Percentiles rank a stretch among this genome's conserved stretches.
Evolutionary conservation across 768 basidiomycete genomes (phyloP).

Genomic region (Suillus occidentalis): DNA sequence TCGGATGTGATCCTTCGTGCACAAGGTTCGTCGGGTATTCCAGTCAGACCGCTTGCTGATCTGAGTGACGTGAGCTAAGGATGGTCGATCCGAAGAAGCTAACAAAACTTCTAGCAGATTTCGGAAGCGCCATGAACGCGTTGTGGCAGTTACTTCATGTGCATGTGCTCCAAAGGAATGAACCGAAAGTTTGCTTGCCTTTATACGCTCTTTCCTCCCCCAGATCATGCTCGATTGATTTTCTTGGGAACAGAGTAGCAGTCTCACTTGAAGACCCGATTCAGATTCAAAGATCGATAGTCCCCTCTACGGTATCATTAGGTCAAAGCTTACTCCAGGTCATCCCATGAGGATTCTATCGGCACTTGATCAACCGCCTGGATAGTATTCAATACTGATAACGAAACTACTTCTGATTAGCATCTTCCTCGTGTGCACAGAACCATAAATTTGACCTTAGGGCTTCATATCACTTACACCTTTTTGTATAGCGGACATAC

Average conservation of each 20-base stretch:
- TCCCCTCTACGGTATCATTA: background rate
- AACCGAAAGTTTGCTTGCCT: too few species aligned
- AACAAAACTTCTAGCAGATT: slow-evolving; percentile 80
- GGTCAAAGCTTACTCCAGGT: background rate
- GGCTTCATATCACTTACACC: too few species aligned
- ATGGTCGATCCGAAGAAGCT: slow-evolving; percentile 70
- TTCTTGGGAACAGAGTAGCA: too few species aligned
- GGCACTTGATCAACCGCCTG: background rate
- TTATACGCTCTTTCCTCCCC: too few species aligned
- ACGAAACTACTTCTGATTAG: background rate
- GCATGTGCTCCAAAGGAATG: slow-evolving; percentile 45
- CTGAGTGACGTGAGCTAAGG: slow-evolving; percentile 45
- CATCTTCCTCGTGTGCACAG: background rate
- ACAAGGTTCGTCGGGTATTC: slow-evolving; percentile 62
- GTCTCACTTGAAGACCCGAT: background rate
- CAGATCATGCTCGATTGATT: too few species aligned
- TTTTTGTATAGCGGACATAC: background rate
- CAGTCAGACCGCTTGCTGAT: background rate
- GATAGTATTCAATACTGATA: background rate
- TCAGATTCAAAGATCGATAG: background rate
- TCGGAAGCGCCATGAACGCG: slow-evolving; percentile 89
- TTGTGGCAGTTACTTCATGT: slow-evolving; percentile 16
- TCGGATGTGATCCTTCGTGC: slow-evolving; percentile 84
- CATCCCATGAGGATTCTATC: background rate
- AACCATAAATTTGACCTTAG: background rate